A percentile compares a stretch with the other conserved stretches of the same genome.
phyloP scores from a whole-genome alignment of 257 asterid genomes.

The Phtheirospermum japonicum region DNA sequence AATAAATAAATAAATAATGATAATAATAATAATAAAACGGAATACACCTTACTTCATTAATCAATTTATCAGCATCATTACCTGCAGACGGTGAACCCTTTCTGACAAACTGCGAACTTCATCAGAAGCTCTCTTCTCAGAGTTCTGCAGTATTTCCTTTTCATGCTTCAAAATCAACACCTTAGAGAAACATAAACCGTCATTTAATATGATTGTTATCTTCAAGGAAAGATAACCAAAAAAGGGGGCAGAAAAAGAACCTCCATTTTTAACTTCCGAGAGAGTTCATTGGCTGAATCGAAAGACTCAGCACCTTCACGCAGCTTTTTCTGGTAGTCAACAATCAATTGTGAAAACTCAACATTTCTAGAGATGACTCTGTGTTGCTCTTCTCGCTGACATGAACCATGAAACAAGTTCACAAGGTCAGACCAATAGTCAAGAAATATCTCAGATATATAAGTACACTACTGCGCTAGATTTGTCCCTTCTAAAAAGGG shows the following conservation, averaged over 20 bases:
- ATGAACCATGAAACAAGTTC: conserved; percentile 22
- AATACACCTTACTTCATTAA: conserved; percentile 6
- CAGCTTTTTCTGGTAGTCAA: conserved; percentile 73
- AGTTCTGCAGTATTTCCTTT: conserved; percentile 59
- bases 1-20: too few relatives aligned
- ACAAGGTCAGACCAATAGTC: conserved; percentile 13
- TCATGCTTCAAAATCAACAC: conserved; percentile 69
- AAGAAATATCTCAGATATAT: not conserved
- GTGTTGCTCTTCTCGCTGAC: conserved; percentile 69
- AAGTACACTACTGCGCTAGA: not conserved
- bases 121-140: conserved; percentile 93
- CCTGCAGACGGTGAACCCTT: conserved; percentile 90
- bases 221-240: not conserved
- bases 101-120: conserved; percentile 80
- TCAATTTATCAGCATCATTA: conserved; percentile 22
- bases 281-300: conserved; percentile 60
- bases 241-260: conserved; percentile 31
- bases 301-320: conserved; percentile 81
- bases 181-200: conserved; percentile 30
- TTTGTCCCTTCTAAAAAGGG: not conserved
- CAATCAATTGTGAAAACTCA: conserved; percentile 79
- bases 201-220: conserved; percentile 11
- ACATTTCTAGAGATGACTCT: conserved; percentile 69
- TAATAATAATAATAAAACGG: too few relatives aligned
- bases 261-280: conserved; percentile 76